Evolutionary conservation across 2,329 filamentous ascomycete species (phyloP).

Genomic region (Xylaria sp.): DNA sequence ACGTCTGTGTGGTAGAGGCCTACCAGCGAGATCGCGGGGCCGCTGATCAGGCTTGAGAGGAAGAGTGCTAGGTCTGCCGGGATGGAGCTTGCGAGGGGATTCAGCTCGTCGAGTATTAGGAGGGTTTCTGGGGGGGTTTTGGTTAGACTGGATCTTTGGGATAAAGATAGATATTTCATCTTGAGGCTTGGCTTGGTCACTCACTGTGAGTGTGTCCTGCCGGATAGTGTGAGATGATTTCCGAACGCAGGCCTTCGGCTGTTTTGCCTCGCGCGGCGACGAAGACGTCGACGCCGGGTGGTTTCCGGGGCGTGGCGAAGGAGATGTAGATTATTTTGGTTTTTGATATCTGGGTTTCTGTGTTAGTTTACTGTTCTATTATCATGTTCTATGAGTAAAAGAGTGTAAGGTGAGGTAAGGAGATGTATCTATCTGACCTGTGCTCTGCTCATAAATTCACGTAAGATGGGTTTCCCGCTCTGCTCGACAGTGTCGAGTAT

Average conservation of each 20-base stretch:
- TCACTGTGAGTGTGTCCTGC: conserved; percentile 57
- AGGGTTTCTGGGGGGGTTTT: conserved; percentile 67
- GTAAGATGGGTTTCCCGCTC: conserved; percentile 73
- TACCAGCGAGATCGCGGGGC: conserved; percentile 75
- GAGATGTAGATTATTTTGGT: conserved; percentile 79
- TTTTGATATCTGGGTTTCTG: conserved; percentile 64
- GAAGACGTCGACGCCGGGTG: conserved; percentile 72
- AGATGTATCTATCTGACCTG: conserved; percentile 62
- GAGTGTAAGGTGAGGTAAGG: neutral
- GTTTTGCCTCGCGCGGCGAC: conserved; percentile 71
- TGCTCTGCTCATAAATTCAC: conserved; percentile 79
- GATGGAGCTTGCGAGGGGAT: conserved; percentile 67
- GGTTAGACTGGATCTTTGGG: neutral
- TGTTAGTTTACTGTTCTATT: neutral
- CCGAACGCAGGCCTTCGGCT: conserved; percentile 65
- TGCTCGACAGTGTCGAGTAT: conserved; percentile 88
- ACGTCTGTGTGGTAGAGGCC: conserved; percentile 86
- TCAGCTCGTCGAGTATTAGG: conserved; percentile 82
- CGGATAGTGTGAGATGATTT: conserved; percentile 66
- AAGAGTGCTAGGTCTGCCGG: conserved; percentile 71
- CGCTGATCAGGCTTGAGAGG: conserved; percentile 74
- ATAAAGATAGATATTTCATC: neutral
- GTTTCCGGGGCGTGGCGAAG: conserved; percentile 76
- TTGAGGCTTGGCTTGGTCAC: conserved; percentile 34
- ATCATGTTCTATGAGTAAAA: too few species aligned